Conservation (phyloP, 2,329 filamentous ascomycete species). For the Endocalyx cinctus region DNA sequence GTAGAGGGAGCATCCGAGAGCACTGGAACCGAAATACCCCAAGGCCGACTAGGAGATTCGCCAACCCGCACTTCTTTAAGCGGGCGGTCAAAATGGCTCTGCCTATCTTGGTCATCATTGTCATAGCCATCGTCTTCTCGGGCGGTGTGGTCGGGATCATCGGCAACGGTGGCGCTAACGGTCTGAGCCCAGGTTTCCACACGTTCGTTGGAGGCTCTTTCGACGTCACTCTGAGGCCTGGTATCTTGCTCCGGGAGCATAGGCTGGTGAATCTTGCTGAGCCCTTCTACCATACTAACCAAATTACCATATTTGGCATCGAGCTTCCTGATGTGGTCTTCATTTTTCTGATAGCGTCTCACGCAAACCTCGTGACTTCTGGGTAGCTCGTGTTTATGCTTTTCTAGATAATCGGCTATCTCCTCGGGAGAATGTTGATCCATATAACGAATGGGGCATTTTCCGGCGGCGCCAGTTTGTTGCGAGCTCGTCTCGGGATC, state of each 20-base stretch:
- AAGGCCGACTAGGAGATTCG: conserved; percentile 87
- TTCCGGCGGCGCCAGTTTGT: conserved; percentile 47
- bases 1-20: conserved; percentile 34
- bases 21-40: conserved; percentile 80
- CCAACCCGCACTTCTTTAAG: conserved; percentile 88
- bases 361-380: conserved; percentile 92
- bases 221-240: conserved; percentile 38
- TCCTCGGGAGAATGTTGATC: conserved; percentile 92
- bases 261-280: conserved; percentile 82
- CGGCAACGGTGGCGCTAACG: conserved; percentile 50
- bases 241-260: conserved; percentile 65
- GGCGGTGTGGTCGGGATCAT: conserved; percentile 34
- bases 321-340: conserved; percentile 78
- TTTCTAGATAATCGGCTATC: conserved; percentile 88
- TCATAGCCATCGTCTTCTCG: conserved; percentile 39
- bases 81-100: conserved; percentile 75
- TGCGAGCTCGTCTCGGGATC: conserved; percentile 55
- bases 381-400: conserved; percentile 90
- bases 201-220: conserved; percentile 58
- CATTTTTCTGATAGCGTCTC: conserved; percentile 81
- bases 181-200: conserved; percentile 84
- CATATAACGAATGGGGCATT: conserved; percentile 89
- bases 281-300: conserved; percentile 88
- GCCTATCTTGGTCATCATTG: conserved; percentile 56
- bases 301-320: conserved; percentile 93